phyloP scores from a whole-genome alignment of 2,329 filamentous ascomycete species.

The Aphanoascus verrucosus region DNA sequence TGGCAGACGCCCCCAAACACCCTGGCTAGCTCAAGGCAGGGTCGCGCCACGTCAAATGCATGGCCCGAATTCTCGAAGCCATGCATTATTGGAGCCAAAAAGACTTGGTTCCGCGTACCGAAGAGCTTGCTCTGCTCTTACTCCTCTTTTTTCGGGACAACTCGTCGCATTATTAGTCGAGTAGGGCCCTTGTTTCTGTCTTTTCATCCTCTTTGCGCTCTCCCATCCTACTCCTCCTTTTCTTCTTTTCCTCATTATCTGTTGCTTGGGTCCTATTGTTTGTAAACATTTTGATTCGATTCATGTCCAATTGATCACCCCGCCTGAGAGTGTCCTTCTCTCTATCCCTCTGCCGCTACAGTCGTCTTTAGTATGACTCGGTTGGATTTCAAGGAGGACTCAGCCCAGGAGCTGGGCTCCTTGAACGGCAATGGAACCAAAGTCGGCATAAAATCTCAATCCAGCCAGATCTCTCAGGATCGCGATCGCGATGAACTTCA shows the following conservation, averaged over 20 bases:
- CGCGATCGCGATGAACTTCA: conserved; percentile 29
- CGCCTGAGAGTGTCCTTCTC: background rate
- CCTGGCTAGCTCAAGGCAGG: conserved; percentile 1
- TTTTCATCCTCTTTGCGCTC: background rate
- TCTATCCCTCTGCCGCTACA: background rate
- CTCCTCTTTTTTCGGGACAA: background rate
- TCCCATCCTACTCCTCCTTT: background rate
- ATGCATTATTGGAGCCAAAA: background rate
- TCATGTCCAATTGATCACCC: background rate
- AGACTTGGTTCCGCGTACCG: conserved; percentile 2
- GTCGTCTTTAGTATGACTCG: background rate
- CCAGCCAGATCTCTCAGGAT: conserved; percentile 9
- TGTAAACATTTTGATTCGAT: background rate
- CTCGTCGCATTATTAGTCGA: background rate
- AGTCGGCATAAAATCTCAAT: background rate
- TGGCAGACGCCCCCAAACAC: conserved; percentile 3
- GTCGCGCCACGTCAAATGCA: conserved; percentile 8
- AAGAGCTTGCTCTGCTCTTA: background rate
- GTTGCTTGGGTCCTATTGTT: background rate
- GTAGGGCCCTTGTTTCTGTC: background rate
- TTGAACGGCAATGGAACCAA: conserved; percentile 8
- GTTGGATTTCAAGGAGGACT: background rate
- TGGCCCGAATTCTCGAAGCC: background rate
- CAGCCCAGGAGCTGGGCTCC: conserved; percentile 7
- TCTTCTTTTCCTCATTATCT: background rate